phyloP scores from a whole-genome alignment of 2,329 filamentous ascomycete species.

The Diplodia scrobiculata region DNA sequence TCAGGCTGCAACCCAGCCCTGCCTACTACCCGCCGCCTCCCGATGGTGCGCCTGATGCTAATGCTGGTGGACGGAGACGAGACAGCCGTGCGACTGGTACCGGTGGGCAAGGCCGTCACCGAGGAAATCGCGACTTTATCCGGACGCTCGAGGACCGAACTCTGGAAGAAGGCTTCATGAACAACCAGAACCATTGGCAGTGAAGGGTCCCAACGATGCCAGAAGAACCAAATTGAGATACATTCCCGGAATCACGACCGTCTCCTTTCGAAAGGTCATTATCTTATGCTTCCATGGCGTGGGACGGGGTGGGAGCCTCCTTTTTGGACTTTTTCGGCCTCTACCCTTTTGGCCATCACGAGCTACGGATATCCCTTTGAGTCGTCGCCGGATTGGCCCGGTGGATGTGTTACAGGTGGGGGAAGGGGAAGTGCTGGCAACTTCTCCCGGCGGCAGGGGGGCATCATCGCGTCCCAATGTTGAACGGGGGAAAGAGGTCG shows the following conservation, averaged over 20 bases:
- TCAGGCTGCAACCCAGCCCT: constrained; percentile 89
- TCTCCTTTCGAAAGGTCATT: constrained; percentile 17
- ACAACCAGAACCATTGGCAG: constrained; percentile 65
- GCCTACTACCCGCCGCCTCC: constrained; percentile 94
- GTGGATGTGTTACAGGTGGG: constrained; percentile 1
- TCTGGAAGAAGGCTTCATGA: constrained; percentile 87
- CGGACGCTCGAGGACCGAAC: constrained; percentile 92
- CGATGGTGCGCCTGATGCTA: constrained; percentile 73
- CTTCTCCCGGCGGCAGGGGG: background rate
- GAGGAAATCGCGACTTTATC: constrained; percentile 82
- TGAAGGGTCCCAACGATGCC: constrained; percentile 41
- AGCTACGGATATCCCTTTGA: constrained; percentile 3
- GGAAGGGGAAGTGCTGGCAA: background rate
- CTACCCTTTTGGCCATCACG: background rate
- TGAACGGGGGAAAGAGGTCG: background rate
- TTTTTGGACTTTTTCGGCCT: constrained; percentile 15
- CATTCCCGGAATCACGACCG: constrained; percentile 12
- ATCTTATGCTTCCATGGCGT: constrained; percentile 19
- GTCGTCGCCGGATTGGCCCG: background rate
- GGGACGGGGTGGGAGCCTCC: constrained; percentile 14
- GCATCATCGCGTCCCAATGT: constrained; percentile 9
- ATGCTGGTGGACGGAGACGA: constrained; percentile 68
- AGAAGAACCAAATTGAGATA: constrained; percentile 1
- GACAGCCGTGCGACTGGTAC: constrained; percentile 68
- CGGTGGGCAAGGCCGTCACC: constrained; percentile 54